Evolutionary conservation across 768 basidiomycete genomes (phyloP).

Genomic region (Mrakia hoshinonis): DNA sequence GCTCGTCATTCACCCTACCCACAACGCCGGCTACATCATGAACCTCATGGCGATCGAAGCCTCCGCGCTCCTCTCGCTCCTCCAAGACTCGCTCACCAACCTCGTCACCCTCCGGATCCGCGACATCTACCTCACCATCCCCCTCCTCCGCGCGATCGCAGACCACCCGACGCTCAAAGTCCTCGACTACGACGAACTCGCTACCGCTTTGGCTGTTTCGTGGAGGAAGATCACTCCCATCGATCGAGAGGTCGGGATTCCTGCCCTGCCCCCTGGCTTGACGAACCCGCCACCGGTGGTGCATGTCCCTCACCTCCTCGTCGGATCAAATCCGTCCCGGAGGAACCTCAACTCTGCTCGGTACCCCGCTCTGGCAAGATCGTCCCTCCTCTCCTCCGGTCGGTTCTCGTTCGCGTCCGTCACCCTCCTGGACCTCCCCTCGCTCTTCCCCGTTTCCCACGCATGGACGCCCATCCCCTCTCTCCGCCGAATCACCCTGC

Average conservation of each 20-base stretch:
- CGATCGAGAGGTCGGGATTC: background rate
- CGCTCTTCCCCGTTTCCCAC: background rate
- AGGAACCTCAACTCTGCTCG: constrained; percentile 8
- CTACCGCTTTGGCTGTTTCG: background rate
- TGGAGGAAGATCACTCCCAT: background rate
- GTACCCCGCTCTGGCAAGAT: constrained; percentile 1
- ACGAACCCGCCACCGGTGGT: background rate
- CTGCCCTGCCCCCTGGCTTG: background rate
- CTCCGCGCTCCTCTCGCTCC: background rate
- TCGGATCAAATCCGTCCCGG: background rate
- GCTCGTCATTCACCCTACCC: background rate
- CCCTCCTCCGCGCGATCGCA: background rate
- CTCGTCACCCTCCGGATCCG: background rate
- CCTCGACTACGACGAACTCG: background rate
- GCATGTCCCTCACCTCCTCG: background rate
- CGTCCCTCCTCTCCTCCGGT: background rate
- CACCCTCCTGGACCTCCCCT: background rate
- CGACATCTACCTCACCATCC: background rate
- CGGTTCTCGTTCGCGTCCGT: background rate
- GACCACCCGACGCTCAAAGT: background rate
- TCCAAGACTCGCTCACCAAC: background rate
- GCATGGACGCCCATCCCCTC: background rate
- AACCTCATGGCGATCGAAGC: background rate
- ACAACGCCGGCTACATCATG: constrained; percentile 2
- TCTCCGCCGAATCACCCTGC: background rate